Base-by-base conservation (phyloP, 305 asterid genomes). In the Lippia alba region DNA sequence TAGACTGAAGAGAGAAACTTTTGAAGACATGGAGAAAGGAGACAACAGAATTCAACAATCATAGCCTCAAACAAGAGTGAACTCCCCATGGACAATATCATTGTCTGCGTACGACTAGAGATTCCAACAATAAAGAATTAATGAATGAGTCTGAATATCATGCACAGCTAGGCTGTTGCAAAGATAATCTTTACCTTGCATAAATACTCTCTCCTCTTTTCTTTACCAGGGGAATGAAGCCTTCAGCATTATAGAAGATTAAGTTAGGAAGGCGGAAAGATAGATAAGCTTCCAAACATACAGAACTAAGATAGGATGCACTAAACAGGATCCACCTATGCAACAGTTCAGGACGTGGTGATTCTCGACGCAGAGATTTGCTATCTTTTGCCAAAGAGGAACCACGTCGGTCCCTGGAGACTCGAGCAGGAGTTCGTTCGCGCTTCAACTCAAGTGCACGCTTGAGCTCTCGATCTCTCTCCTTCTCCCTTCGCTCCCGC, bases 181-280 rank as follows among this genome's bases (percentile, higher is more conserved):
- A 72, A 78, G 78, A 69, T 54, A 63, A 24, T 60, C 76, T 85
- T 90, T 95, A 95, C 99, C 99, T 95, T 95, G 97, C 97, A 95
- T 69, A 82, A 69, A 83, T 95, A 95, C 67, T 95, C 97, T 82
- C 96, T 92, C 87, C 93, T 85, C 86, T 87, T 92, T 80, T 83
- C 96, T 86, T 84, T 93, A 70, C 86, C 92, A 76, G 99, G 98
- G 85, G 98, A 89, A 83, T 77, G 97, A 64, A 70, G 97, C 99
- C 99, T 94, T 94, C 98, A 94, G 91, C 82, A 87, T 87, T 84
- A 87, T 73, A 87, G 85, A 91, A 83, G 84, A 91, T 73, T 79
- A 84, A 76, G 94, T 90, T 90, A 90, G 96, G 81, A 71, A 78
- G 83, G 86, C 82, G 81, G 79, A 80, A 89, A 80, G 87, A 86